Evolutionary conservation across 345 rosid species (phyloP).

Genomic region (Pugionium cornutum): DNA sequence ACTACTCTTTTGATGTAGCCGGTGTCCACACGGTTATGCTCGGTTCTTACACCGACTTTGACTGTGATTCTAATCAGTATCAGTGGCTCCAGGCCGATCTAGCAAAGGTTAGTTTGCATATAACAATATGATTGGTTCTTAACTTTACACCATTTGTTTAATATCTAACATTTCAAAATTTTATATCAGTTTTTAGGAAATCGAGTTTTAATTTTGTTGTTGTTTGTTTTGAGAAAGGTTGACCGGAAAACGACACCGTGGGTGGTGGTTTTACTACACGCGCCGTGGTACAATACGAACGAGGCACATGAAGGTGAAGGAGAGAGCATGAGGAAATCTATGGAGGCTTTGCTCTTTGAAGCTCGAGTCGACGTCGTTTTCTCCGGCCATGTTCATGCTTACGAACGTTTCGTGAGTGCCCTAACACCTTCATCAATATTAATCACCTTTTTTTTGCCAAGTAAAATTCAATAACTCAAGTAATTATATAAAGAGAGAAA

Average conservation of each 20-base stretch:
- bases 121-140: too few species aligned
- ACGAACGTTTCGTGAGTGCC: slow-evolving; percentile 83
- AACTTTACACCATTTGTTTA: neutral
- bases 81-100: slow-evolving; percentile 69
- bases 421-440: neutral
- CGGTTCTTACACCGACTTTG: slow-evolving; percentile 75
- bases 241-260: slow-evolving; percentile 76
- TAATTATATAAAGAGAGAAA: too few species aligned
- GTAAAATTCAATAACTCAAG: neutral
- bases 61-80: slow-evolving; percentile 61
- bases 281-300: slow-evolving; percentile 92
- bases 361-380: slow-evolving; percentile 81
- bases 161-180: neutral
- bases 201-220: neutral
- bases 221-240: slow-evolving; percentile 24
- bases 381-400: slow-evolving; percentile 89
- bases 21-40: slow-evolving; percentile 57
- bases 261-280: slow-evolving; percentile 75
- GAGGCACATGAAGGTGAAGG: slow-evolving; percentile 90
- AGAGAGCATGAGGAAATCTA: slow-evolving; percentile 74
- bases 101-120: slow-evolving; percentile 36
- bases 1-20: slow-evolving; percentile 79
- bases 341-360: slow-evolving; percentile 69
- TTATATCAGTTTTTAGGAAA: neutral
- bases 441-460: too few species aligned